Percentiles rank a stretch among this genome's conserved stretches.
These are phyloP conservation scores for Vitis rotundifolia DNA, from an alignment of 164 flowering plant genomes.

Conservation along the genomic window DNA sequence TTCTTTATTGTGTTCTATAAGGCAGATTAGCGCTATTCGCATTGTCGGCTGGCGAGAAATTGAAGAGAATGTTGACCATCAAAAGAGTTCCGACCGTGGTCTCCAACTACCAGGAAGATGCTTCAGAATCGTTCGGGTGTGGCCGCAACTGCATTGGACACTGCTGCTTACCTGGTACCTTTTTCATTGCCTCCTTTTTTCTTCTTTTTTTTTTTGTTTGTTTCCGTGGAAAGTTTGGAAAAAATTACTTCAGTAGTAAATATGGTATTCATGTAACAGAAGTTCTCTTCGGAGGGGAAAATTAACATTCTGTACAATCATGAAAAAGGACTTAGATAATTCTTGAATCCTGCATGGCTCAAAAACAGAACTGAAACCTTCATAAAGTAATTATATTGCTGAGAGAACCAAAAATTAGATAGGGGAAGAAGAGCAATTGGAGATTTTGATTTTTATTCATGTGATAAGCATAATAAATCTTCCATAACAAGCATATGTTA, in stretches of 20 bases:
- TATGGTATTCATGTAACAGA: not conserved
- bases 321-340: no score
- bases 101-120: conserved; percentile 62
- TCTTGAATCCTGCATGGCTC: no score
- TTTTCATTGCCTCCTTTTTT: not conserved
- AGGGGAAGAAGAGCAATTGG: no score
- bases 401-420: no score
- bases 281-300: not conserved
- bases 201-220: not conserved
- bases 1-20: no score
- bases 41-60: not conserved
- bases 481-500: no score
- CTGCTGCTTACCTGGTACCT: conserved; percentile 66
- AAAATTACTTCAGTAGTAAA: not conserved
- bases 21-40: not conserved
- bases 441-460: no score
- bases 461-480: no score
- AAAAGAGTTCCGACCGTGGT: conserved; percentile 80
- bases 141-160: conserved; percentile 74
- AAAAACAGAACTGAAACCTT: no score
- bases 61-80: conserved; percentile 51
- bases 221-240: not conserved
- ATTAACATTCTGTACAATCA: no score
- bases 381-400: no score
- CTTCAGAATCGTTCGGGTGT: conserved; percentile 40